Evolutionary conservation across 257 asterid species (phyloP).

Genomic region (Lantana camara): DNA sequence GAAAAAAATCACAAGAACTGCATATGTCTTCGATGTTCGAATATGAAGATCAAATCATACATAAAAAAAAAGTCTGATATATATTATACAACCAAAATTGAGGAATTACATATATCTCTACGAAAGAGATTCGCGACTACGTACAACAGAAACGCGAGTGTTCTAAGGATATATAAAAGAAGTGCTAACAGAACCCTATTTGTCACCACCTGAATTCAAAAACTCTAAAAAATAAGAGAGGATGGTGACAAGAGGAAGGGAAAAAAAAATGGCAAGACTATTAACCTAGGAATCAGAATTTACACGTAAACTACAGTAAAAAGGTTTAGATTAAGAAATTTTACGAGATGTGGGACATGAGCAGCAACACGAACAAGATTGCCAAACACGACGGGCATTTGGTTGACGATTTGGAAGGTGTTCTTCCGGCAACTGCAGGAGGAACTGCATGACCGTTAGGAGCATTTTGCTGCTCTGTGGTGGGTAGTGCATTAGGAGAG

Average conservation of each 20-base stretch:
- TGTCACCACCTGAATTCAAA: slow-evolving; percentile 34
- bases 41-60: slow-evolving; percentile 16
- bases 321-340: slow-evolving; percentile 10
- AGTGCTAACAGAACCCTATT: slow-evolving; percentile 26
- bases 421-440: slow-evolving; percentile 73
- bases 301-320: slow-evolving; percentile 38
- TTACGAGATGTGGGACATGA: slow-evolving; percentile 36
- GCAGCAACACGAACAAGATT: slow-evolving; percentile 42
- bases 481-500: slow-evolving; percentile 67
- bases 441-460: slow-evolving; percentile 61
- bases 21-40: not conserved
- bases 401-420: slow-evolving; percentile 57
- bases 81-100: slow-evolving; percentile 33
- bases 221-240: slow-evolving; percentile 26
- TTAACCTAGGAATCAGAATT: slow-evolving; percentile 36
- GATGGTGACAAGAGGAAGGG: slow-evolving; percentile 8
- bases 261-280: slow-evolving; percentile 26
- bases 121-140: slow-evolving; percentile 14
- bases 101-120: slow-evolving; percentile 26
- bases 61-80: slow-evolving; percentile 13
- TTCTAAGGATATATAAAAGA: slow-evolving; percentile 18
- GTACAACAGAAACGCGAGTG: slow-evolving; percentile 19
- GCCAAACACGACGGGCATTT: slow-evolving; percentile 35
- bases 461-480: slow-evolving; percentile 64
- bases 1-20: slow-evolving; percentile 4